These are phyloP conservation scores for Penicillium digitatum DNA, from an alignment of 2,329 filamentous ascomycete genomes.

Conservation along the genomic window DNA sequence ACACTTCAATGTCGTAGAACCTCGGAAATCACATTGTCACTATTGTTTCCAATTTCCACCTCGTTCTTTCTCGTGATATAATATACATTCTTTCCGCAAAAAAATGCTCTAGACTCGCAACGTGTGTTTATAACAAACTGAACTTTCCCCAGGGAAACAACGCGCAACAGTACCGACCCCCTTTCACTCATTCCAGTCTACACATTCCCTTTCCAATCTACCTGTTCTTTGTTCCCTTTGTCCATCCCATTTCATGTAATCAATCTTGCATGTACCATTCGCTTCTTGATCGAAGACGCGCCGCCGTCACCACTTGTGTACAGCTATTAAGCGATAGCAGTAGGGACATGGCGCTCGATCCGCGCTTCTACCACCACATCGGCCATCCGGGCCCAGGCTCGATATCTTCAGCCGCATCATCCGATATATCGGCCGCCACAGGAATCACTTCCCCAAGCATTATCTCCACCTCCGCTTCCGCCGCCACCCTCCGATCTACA, in stretches of 20 bases:
- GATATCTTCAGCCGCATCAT: slow-evolving; percentile 33
- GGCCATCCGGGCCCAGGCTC: slow-evolving; percentile 32
- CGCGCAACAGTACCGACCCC: slow-evolving; percentile 21
- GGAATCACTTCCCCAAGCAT: slow-evolving; percentile 38
- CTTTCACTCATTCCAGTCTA: slow-evolving; percentile 11
- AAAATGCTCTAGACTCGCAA: neutral
- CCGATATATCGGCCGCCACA: slow-evolving; percentile 33
- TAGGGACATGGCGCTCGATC: slow-evolving; percentile 41
- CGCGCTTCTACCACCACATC: slow-evolving; percentile 39
- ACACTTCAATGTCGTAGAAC: neutral
- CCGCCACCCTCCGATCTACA: slow-evolving; percentile 51
- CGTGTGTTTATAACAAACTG: slow-evolving; percentile 6
- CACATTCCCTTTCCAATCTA: slow-evolving; percentile 1
- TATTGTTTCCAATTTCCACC: neutral
- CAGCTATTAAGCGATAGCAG: slow-evolving; percentile 39
- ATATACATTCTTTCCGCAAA: slow-evolving; percentile 1
- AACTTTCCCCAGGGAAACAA: slow-evolving; percentile 12
- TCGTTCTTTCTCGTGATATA: slow-evolving; percentile 4
- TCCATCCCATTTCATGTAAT: slow-evolving; percentile 9
- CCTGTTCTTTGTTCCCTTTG: slow-evolving; percentile 10
- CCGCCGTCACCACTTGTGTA: slow-evolving; percentile 38
- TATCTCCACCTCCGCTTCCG: slow-evolving; percentile 36
- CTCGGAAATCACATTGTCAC: neutral
- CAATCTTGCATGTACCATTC: slow-evolving; percentile 41
- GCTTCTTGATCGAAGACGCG: slow-evolving; percentile 38